Evolutionary conservation across 495 filamentous ascomycete genomes (phyloP).

Genomic region (Daldinia loculata): DNA sequence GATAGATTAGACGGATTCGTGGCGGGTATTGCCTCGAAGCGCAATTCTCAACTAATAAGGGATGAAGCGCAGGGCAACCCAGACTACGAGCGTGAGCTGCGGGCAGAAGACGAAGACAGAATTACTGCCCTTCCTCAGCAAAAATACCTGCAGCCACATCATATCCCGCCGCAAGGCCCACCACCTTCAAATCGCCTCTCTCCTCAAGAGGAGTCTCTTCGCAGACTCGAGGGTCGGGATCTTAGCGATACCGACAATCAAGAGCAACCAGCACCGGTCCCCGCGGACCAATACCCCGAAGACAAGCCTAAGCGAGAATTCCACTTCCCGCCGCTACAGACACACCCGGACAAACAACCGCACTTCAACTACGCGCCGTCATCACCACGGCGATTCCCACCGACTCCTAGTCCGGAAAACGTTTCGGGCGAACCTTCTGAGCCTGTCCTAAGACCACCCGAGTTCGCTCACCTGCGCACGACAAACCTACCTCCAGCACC

Average conservation of each 20-base stretch:
- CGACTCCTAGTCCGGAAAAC: conserved; percentile 4
- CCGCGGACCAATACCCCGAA: conserved; percentile 37
- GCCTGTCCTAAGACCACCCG: conserved; percentile 50
- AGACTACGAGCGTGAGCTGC: conserved; percentile 79
- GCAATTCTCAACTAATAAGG: conserved; percentile 79
- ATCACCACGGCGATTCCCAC: conserved; percentile 47
- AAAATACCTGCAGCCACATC: conserved; percentile 63
- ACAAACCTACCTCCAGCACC: conserved; percentile 48
- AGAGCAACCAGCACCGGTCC: conserved; percentile 13
- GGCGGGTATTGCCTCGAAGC: conserved; percentile 80
- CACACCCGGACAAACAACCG: conserved; percentile 49
- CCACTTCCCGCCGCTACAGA: conserved; percentile 62
- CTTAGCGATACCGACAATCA: conserved; percentile 35
- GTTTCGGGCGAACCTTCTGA: conserved; percentile 6
- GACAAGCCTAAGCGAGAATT: conserved; percentile 57
- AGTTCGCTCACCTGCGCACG: conserved; percentile 62
- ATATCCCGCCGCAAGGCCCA: conserved; percentile 55
- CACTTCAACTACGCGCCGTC: conserved; percentile 64
- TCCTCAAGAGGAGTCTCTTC: conserved; percentile 53
- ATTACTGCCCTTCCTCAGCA: conserved; percentile 79
- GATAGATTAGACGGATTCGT: conserved; percentile 86
- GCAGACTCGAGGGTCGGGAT: conserved; percentile 54
- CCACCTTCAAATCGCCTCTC: conserved; percentile 50
- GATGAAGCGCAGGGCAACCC: conserved; percentile 82
- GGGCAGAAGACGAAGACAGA: conserved; percentile 85